These are phyloP conservation scores for Aquilaria yunnanensis DNA, from an alignment of 345 rosid genomes.

Conservation along the genomic window DNA sequence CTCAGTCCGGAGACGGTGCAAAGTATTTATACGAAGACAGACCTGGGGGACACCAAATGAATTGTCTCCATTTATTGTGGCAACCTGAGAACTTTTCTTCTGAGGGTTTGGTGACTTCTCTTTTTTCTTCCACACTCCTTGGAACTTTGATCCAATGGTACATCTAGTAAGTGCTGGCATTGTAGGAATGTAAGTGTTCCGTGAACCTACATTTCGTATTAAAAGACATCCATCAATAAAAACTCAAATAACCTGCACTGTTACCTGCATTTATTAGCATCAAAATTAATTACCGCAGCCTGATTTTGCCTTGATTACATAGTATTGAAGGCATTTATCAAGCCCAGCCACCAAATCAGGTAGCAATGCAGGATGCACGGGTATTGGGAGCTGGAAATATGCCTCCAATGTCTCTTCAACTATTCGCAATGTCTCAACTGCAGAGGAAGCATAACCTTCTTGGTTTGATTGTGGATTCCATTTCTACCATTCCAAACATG, in stretches of 20 bases:
- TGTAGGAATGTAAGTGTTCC: slow-evolving; percentile 71
- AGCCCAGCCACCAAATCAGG: slow-evolving; percentile 86
- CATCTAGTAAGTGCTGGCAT: slow-evolving; percentile 96
- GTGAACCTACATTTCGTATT: slow-evolving; percentile 49
- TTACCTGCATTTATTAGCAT: slow-evolving; percentile 10
- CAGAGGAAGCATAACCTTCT: slow-evolving; percentile 80
- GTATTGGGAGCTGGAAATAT: slow-evolving; percentile 92
- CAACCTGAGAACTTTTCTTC: slow-evolving; percentile 76
- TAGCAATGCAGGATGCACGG: slow-evolving; percentile 82
- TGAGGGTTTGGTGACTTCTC: slow-evolving; percentile 62
- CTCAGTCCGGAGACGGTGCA: slow-evolving; percentile 72
- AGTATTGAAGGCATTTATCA: slow-evolving; percentile 85
- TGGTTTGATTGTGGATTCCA: slow-evolving; percentile 65
- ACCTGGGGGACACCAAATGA: slow-evolving; percentile 68
- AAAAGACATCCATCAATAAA: slow-evolving; percentile 17
- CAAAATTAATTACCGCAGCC: slow-evolving; percentile 64
- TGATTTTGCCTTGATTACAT: slow-evolving; percentile 76
- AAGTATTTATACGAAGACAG: slow-evolving; percentile 71
- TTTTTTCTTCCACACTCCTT: slow-evolving; percentile 92
- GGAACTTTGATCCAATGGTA: slow-evolving; percentile 72
- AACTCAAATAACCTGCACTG: slow-evolving; percentile 11
- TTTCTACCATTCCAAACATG: slow-evolving; percentile 28
- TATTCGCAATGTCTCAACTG: slow-evolving; percentile 66
- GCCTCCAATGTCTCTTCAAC: slow-evolving; percentile 86
- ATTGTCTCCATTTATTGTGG: slow-evolving; percentile 51